Conservation (phyloP, 1,139 yeast species). For the Saccharomycopsis crataegensis region DNA sequence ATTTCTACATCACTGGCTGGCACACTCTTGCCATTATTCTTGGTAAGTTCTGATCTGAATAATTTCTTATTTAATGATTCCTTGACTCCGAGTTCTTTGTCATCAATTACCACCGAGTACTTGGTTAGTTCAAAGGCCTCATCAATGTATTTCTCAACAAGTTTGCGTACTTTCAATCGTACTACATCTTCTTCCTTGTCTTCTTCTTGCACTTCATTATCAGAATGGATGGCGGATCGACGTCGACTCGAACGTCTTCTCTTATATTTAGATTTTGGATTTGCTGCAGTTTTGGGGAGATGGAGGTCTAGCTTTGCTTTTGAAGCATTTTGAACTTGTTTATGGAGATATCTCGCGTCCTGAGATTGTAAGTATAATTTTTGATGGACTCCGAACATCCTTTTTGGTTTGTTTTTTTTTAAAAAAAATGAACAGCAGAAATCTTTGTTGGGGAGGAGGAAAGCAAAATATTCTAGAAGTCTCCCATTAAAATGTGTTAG, state of each 20-base stretch:
- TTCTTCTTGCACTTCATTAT: conserved; percentile 16
- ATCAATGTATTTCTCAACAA: conserved; percentile 38
- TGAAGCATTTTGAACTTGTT: conserved; percentile 34
- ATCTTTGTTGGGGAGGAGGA: too few relatives aligned
- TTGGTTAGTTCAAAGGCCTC: conserved; percentile 46
- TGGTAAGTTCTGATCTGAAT: conserved; percentile 15
- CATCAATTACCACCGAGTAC: conserved; percentile 40
- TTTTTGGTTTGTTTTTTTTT: not conserved
- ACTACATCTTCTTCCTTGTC: conserved; percentile 24
- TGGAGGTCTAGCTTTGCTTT: conserved; percentile 39
- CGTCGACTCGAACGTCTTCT: conserved; percentile 11
- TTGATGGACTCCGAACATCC: conserved; percentile 25
- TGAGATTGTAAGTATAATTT: conserved; percentile 41
- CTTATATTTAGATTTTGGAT: conserved; percentile 22
- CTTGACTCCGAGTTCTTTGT: conserved; percentile 20
- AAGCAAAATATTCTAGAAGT: not conserved
- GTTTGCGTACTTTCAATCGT: conserved; percentile 36
- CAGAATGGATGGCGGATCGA: conserved; percentile 20
- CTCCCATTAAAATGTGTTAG: not conserved
- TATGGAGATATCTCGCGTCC: conserved; percentile 40
- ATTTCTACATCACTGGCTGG: conserved; percentile 5
- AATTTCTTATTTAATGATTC: conserved; percentile 13
- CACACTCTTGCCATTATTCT: not conserved
- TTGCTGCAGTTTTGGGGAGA: conserved; percentile 31
- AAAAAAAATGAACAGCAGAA: not conserved